Evolutionary conservation across 352 stramenopile species (phyloP), one percentile per base, ranked within the genome.

Genomic region (Phytopythium kandeliae): DNA sequence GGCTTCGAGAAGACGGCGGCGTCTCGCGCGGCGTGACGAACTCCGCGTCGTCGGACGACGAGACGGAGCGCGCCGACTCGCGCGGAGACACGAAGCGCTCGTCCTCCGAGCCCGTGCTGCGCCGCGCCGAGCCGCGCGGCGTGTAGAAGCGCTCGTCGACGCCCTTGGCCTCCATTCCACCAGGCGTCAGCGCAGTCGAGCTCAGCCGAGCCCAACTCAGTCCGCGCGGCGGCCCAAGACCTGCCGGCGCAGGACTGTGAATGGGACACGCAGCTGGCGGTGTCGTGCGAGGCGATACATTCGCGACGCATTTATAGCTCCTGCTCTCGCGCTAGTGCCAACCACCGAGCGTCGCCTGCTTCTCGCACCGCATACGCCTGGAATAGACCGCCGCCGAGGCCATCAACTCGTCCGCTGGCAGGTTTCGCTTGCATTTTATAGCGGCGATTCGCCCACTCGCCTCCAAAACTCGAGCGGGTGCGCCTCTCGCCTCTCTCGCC

Each of bases 91-190:
- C 49, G 38, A 87, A 87, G 11, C 78, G 74, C 28, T 85, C 75
- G 33, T 86, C 73, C 37, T 87, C 73, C 1, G 71, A 86, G n/a
- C 63, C 57, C 10, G 33, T 48, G 31, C 73, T 74, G 34, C 71
- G 69, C 15, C 73, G 62, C 30, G 75, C 71, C 8, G 78, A 89
- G 41, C 63, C 78, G 31, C 75, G 69, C 33, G 73, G 73, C 24
- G 75, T 87, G 71, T 81, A 76, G 58, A 89, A 87, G 28, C 71
- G 67, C 16, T 89, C 75, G 44, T 87, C 71, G 9, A 24, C 36
- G 17, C 49, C 50, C 48, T 85, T 85, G 3, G 60, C 51, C 24
- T 85, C 66, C 78, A 82, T 85, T 9, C 28, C 28, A 10, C 4
- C 4, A 31, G 28, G 28, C 28, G 10, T 15, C 15, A 16, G 19